These are phyloP conservation scores for Solanum hybrid DNA, from an alignment of 305 asterid genomes.

Conservation along the genomic window DNA sequence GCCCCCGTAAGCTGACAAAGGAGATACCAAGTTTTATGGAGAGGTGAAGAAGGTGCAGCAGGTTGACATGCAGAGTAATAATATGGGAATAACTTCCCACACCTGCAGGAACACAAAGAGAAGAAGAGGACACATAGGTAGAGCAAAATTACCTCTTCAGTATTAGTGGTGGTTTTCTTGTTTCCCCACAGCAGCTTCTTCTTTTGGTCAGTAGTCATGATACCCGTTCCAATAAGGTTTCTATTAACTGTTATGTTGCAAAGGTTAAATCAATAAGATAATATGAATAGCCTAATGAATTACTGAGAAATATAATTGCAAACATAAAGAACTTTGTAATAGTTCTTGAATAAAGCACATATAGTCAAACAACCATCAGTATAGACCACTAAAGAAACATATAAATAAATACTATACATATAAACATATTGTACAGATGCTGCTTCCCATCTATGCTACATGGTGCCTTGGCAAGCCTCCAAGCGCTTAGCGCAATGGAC, in stretches of 20 bases:
- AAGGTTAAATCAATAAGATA: background rate
- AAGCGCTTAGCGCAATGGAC: background rate
- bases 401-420: background rate
- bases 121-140: background rate
- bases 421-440: background rate
- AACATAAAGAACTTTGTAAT: background rate
- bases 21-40: background rate
- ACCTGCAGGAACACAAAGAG: background rate
- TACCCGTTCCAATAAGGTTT: slow-evolving; percentile 84
- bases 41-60: background rate
- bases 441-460: background rate
- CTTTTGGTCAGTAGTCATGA: slow-evolving; percentile 92
- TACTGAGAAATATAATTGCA: background rate
- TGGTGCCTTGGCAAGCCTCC: background rate
- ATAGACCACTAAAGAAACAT: background rate
- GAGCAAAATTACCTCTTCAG: slow-evolving; percentile 60
- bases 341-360: background rate
- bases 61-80: background rate
- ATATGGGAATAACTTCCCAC: background rate
- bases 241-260: slow-evolving; percentile 48
- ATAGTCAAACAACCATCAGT: background rate
- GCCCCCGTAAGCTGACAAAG: background rate
- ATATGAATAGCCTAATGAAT: background rate
- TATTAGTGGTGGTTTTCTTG: slow-evolving; percentile 52
- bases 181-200: slow-evolving; percentile 95